Evolutionary conservation across 129 eudicot genomes (phyloP).

Genomic region (Flaveria brownii): DNA sequence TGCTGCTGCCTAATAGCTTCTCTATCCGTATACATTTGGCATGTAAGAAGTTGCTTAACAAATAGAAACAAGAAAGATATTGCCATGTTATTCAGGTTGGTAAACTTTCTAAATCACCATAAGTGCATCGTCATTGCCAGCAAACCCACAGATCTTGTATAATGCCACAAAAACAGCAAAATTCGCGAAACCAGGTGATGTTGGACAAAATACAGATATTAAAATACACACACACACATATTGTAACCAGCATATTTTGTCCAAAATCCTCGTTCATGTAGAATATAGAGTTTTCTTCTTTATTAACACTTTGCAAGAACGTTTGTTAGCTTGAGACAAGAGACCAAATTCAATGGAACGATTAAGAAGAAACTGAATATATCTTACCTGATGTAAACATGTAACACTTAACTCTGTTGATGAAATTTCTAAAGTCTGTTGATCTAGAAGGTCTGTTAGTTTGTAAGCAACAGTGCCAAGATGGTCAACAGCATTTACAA

Average conservation of each 20-base stretch:
- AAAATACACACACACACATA: neutral
- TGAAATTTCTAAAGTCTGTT: constrained; percentile 75
- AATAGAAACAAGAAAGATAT: constrained; percentile 14
- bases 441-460: constrained; percentile 83
- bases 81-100: constrained; percentile 15
- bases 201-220: constrained; percentile 9
- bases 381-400: constrained; percentile 74
- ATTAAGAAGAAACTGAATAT: constrained; percentile 5
- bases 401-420: constrained; percentile 65
- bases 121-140: constrained; percentile 2
- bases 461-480: constrained; percentile 98
- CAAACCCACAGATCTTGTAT: neutral
- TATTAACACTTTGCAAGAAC: constrained; percentile 9
- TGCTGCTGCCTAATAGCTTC: constrained; percentile 99
- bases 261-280: constrained; percentile 11
- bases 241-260: constrained; percentile 1
- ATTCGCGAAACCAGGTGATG: constrained; percentile 1
- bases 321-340: constrained; percentile 24
- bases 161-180: constrained; percentile 1
- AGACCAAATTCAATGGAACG: neutral
- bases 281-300: neutral
- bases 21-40: constrained; percentile 87
- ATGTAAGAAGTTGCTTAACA: constrained; percentile 78
- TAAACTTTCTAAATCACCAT: constrained; percentile 12
- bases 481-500: constrained; percentile 99